Evolutionary conservation across 1,139 yeast genomes (phyloP), one percentile per base, ranked within the genome.

Genomic region (Suhomyces bribrorum): DNA sequence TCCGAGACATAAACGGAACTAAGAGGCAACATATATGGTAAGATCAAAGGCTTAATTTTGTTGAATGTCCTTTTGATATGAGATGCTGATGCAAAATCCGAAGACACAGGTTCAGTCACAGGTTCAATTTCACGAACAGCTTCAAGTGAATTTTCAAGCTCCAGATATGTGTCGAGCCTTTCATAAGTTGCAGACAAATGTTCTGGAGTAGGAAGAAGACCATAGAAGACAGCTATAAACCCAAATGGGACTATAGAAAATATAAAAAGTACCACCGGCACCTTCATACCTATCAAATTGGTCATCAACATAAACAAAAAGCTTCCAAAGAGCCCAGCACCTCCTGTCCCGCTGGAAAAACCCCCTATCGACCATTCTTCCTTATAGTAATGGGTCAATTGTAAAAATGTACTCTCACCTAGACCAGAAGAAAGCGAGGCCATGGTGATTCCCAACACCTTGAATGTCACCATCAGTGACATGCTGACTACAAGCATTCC

Each of bases 311-410:
- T 52, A 44, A 66, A 71, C 25, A 65, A 39, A 41, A 69, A 69
- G 51, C 95, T 82, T 0, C 97, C 98, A 14, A 79, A 75, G 3
- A 90, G 61, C 0, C 97, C 97, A 0, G 98, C 97, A 9, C 88
- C 95, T 1, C 97, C 97, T 0, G 97, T 92, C 0, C 98, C 98
- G 11, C 89, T 77, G 26, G 95, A 85, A 77, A 94, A 92, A 0
- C 95, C 97, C 34, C 86, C 81, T 32, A 92, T 69, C 3, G 96
- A 73, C 34, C 50, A 40, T 14, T 62, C 57, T 24, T 73, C 73
- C 14, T 70, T 70, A 53, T 76, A 83, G 50, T 66, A 79, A 57
- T 88, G 95, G 1, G 96, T 86, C 58, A 92, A 66, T 57, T 86
- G 95, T 34, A 92, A 63, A 49, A 90, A 92, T 0, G 96, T 86